Evolutionary conservation across 2,329 filamentous ascomycete genomes (phyloP).

Genomic region (Sporothrix humicola): DNA sequence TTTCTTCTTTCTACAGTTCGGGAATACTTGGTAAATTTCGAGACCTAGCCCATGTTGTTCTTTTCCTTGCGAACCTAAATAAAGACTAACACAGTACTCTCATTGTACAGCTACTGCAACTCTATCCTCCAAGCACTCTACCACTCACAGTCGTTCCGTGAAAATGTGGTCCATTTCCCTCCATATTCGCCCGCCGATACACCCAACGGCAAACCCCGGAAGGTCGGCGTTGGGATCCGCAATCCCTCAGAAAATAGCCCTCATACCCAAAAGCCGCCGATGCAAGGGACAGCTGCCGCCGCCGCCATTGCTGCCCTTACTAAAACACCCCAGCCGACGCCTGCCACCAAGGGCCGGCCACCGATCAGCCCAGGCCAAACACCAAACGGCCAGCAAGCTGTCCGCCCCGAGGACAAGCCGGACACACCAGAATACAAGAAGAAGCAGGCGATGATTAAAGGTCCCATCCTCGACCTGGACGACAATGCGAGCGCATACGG

Average conservation of each 20-base stretch:
- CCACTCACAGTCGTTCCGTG: constrained; percentile 91
- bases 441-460: constrained; percentile 87
- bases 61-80: too few species aligned
- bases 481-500: constrained; percentile 81
- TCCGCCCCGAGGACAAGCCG: constrained; percentile 85
- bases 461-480: constrained; percentile 84
- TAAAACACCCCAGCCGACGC: constrained; percentile 61
- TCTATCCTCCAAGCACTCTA: constrained; percentile 97
- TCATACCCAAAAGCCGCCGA: too few species aligned
- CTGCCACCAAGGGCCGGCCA: constrained; percentile 59
- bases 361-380: constrained; percentile 58
- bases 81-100: neutral
- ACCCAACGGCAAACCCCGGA: constrained; percentile 63
- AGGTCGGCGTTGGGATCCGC: constrained; percentile 66
- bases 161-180: constrained; percentile 92
- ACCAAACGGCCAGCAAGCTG: constrained; percentile 59
- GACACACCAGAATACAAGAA: constrained; percentile 98
- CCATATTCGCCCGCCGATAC: constrained; percentile 71
- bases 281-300: neutral
- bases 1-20: constrained; percentile 67
- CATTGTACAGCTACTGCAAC: constrained; percentile 81
- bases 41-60: neutral
- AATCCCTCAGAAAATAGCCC: constrained; percentile 22
- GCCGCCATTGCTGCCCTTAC: constrained; percentile 37
- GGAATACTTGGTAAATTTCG: constrained; percentile 85